Conservation (phyloP, 257 asterid genomes). For the Solanum pimpinellifolium region DNA sequence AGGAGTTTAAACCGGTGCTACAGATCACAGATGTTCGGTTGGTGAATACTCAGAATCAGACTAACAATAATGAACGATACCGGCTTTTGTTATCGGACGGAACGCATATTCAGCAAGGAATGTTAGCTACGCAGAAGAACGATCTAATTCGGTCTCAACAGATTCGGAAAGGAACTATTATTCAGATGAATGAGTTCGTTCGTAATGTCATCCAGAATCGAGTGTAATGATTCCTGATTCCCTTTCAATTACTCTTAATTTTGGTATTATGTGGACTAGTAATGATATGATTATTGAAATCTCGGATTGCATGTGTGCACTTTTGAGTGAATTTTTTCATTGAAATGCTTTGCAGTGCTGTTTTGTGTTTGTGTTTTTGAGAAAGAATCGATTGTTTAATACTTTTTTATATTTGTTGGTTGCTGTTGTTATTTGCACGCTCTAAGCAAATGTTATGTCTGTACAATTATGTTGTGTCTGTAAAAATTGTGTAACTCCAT, state of each 20-base stretch:
- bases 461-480: not conserved
- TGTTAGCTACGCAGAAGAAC: conserved; percentile 79
- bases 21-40: conserved; percentile 49
- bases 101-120: conserved; percentile 46
- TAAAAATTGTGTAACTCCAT: not conserved
- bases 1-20: conserved; percentile 48
- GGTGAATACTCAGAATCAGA: conserved; percentile 37
- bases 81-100: conserved; percentile 77
- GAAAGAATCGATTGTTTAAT: not conserved
- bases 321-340: not conserved
- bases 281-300: not conserved
- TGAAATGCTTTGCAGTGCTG: not conserved
- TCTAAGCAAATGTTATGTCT: not conserved
- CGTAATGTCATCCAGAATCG: conserved; percentile 52
- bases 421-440: not conserved
- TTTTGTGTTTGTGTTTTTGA: not conserved
- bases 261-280: not conserved
- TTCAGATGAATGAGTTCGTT: conserved; percentile 56
- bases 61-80: conserved; percentile 32
- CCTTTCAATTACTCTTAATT: not conserved
- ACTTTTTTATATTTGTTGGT: not conserved
- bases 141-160: conserved; percentile 36
- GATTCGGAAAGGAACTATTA: conserved; percentile 58
- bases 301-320: not conserved
- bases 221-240: conserved; percentile 23